Percentiles rank a stretch among this genome's conserved stretches.
These are phyloP conservation scores for Alternaria viburni DNA, from an alignment of 2,329 filamentous ascomycete species.

Conservation along the genomic window DNA sequence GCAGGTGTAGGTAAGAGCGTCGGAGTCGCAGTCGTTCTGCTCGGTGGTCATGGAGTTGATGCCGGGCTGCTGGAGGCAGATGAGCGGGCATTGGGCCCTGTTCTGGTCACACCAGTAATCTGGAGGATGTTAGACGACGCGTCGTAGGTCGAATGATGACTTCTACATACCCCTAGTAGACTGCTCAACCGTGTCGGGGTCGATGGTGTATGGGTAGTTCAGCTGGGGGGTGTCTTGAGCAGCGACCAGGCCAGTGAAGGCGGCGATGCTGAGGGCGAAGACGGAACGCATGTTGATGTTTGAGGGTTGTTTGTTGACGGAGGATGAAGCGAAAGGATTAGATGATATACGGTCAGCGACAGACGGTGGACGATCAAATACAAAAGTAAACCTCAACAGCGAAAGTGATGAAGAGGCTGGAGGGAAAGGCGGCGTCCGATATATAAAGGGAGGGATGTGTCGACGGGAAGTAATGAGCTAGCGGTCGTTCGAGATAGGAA, in stretches of 20 bases:
- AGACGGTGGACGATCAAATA: slow-evolving; percentile 18
- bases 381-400: slow-evolving; percentile 25
- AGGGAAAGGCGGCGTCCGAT: slow-evolving; percentile 14
- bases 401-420: slow-evolving; percentile 34
- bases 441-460: slow-evolving; percentile 40
- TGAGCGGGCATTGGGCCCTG: slow-evolving; percentile 69
- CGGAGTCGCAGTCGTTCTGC: slow-evolving; percentile 70
- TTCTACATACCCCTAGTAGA: slow-evolving; percentile 58
- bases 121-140: slow-evolving; percentile 41
- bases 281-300: slow-evolving; percentile 53
- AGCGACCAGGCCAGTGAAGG: slow-evolving; percentile 59
- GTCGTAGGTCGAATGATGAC: not conserved
- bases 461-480: slow-evolving; percentile 26
- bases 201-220: slow-evolving; percentile 58
- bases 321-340: slow-evolving; percentile 20
- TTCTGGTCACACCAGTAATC: slow-evolving; percentile 71
- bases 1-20: slow-evolving; percentile 71
- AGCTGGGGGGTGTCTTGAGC: slow-evolving; percentile 51
- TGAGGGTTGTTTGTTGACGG: slow-evolving; percentile 7
- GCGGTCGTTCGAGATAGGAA: slow-evolving; percentile 16
- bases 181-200: slow-evolving; percentile 65
- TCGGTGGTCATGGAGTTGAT: slow-evolving; percentile 53
- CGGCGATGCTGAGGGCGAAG: slow-evolving; percentile 59
- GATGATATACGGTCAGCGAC: slow-evolving; percentile 28
- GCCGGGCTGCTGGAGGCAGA: slow-evolving; percentile 69